A percentile compares a stretch with the other conserved stretches of the same genome.
Conservation (phyloP, 257 asterid genomes). For the Solanum pinnatisectum region DNA sequence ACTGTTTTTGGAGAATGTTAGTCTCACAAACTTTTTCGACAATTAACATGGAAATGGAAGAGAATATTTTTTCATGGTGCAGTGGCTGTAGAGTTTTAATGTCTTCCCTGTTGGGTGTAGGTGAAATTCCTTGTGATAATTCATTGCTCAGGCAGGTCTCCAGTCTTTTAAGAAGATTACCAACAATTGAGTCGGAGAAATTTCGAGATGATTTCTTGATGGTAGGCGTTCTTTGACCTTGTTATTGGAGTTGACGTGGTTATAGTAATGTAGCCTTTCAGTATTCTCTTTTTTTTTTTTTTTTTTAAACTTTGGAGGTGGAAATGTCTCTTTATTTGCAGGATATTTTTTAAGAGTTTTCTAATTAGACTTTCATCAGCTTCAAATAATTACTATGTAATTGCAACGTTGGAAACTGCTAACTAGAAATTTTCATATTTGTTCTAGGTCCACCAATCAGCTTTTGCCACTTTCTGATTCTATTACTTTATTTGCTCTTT, state of each 20-base stretch:
- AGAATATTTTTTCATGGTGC: neutral
- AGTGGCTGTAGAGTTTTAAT: neutral
- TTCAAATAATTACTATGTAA: neutral
- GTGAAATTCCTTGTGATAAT: slow-evolving; percentile 71
- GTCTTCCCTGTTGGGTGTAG: slow-evolving; percentile 28
- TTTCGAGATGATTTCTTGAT: slow-evolving; percentile 91
- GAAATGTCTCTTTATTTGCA: neutral
- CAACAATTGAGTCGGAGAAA: slow-evolving; percentile 81
- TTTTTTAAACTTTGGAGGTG: neutral
- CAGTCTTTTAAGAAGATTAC: slow-evolving; percentile 88
- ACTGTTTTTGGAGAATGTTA: neutral
- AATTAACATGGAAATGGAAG: neutral
- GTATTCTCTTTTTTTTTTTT: neutral
- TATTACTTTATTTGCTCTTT: neutral
- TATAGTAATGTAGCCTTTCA: neutral
- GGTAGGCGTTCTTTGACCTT: slow-evolving; percentile 41
- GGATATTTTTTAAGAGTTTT: neutral
- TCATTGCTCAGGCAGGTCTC: slow-evolving; percentile 91
- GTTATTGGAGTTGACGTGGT: neutral
- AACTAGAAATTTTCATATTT: neutral
- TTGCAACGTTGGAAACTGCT: neutral
- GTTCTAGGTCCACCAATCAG: neutral
- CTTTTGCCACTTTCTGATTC: neutral
- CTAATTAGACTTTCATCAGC: neutral
- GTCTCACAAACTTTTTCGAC: neutral